Conservation (phyloP, 495 filamentous ascomycete genomes). For the Aspergillus homomorphus region DNA sequence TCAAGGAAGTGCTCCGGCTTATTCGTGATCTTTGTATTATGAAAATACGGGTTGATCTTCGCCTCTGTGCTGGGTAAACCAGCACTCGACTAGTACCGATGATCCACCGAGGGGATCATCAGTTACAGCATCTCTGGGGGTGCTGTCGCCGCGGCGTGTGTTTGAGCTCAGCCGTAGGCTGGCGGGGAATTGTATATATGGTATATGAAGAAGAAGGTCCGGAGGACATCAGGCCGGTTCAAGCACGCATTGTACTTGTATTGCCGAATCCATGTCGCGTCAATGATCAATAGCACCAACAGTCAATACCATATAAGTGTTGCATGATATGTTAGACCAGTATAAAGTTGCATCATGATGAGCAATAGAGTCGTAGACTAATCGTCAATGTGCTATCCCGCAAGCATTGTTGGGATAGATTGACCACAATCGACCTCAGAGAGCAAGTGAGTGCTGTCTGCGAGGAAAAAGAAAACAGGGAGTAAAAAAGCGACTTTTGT, state of each 20-base stretch:
- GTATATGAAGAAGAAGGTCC: neutral
- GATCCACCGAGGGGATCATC: conserved; percentile 44
- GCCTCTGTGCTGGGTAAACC: conserved; percentile 41
- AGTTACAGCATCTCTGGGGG: conserved; percentile 52
- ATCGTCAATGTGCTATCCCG: neutral
- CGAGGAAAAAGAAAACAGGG: neutral
- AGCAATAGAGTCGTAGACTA: neutral
- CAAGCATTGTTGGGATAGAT: neutral
- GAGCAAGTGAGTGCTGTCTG: neutral
- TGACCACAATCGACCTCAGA: neutral
- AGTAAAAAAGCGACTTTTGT: conserved; percentile 8
- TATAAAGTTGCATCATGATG: neutral
- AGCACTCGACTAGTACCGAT: conserved; percentile 52
- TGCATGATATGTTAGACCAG: neutral
- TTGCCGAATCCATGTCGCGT: neutral
- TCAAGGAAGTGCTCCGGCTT: conserved; percentile 93
- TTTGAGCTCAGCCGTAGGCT: conserved; percentile 3
- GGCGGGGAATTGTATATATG: neutral
- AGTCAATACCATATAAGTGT: neutral
- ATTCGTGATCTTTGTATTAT: conserved; percentile 68
- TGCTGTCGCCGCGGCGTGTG: conserved; percentile 55
- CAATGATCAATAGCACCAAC: neutral
- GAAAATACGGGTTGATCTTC: conserved; percentile 41
- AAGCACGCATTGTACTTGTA: neutral
- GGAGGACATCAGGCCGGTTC: neutral